phyloP scores from a whole-genome alignment of 345 rosid genomes.

The Zanthoxylum bungeanum region DNA sequence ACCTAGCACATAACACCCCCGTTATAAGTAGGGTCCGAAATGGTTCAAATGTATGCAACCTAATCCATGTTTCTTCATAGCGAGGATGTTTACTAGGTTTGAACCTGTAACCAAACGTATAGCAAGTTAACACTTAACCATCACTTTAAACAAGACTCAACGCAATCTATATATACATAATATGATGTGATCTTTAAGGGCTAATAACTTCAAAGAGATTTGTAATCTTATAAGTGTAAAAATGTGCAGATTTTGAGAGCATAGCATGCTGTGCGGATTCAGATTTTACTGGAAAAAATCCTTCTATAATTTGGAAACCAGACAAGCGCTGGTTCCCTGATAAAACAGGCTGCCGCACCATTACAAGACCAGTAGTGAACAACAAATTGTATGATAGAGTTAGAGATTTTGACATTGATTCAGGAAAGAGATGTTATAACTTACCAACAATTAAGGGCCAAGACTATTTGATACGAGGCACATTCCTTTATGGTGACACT shows the following conservation, averaged over 20 bases:
- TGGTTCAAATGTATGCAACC: too few relatives aligned
- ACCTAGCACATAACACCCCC: too few relatives aligned
- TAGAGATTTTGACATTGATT: constrained; percentile 30
- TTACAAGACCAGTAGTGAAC: constrained; percentile 18
- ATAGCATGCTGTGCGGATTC: constrained; percentile 51
- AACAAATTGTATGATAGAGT: constrained; percentile 21
- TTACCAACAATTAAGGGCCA: constrained; percentile 29
- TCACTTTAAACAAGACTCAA: too few relatives aligned
- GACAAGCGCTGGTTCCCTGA: constrained; percentile 42
- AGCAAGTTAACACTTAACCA: too few relatives aligned
- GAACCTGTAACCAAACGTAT: too few relatives aligned
- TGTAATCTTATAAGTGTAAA: background rate
- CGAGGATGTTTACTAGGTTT: too few relatives aligned
- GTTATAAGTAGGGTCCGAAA: too few relatives aligned
- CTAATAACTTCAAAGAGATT: background rate
- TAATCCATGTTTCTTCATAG: too few relatives aligned
- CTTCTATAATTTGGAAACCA: constrained; percentile 31
- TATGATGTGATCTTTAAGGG: background rate
- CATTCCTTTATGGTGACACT: constrained; percentile 28
- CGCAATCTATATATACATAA: background rate
- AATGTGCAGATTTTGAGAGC: constrained; percentile 49
- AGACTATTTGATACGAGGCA: constrained; percentile 46
- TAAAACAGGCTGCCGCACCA: constrained; percentile 21
- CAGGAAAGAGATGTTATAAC: constrained; percentile 53
- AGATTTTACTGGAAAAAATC: constrained; percentile 17